Evolutionary conservation across 768 basidiomycete species (phyloP).

Genomic region (Dictyophora rubrovolvata): DNA sequence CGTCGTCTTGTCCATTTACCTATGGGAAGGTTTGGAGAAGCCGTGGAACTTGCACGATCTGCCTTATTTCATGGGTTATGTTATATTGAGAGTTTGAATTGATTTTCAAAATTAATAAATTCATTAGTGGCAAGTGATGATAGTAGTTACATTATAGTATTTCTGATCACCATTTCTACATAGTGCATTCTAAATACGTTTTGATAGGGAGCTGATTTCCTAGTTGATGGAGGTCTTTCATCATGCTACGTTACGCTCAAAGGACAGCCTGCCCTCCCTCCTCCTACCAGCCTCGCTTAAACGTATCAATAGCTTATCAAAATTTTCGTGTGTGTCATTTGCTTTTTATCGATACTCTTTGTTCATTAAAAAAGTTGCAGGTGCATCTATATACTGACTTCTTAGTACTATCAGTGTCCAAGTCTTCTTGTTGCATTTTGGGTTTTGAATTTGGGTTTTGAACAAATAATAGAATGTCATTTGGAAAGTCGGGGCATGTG

Average conservation of each 20-base stretch:
- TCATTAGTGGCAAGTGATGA: conserved; percentile 89
- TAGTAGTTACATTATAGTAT: conserved; percentile 89
- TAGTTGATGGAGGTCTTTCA: conserved; percentile 89
- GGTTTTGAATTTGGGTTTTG: too few relatives aligned
- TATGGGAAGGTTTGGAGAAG: conserved; percentile 97
- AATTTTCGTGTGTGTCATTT: too few relatives aligned
- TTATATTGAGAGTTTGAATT: background rate
- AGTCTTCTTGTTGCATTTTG: too few relatives aligned
- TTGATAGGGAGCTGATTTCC: conserved; percentile 79
- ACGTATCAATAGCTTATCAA: conserved; percentile 6
- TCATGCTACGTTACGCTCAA: conserved; percentile 87
- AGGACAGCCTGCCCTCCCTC: conserved; percentile 62
- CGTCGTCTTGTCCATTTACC: conserved; percentile 85
- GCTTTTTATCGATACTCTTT: too few relatives aligned
- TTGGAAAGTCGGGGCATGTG: too few relatives aligned
- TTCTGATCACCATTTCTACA: conserved; percentile 14
- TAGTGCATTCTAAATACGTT: conserved; percentile 5
- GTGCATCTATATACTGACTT: too few relatives aligned
- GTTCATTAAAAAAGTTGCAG: too few relatives aligned
- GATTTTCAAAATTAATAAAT: conserved; percentile 7
- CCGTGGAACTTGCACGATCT: conserved; percentile 86
- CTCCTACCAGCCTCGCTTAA: conserved; percentile 54
- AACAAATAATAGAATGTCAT: too few relatives aligned
- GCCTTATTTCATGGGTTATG: conserved; percentile 77
- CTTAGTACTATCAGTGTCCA: too few relatives aligned